Base-by-base conservation (phyloP, 1,284 basidiomycete species). In the Leccinum fallax region DNA sequence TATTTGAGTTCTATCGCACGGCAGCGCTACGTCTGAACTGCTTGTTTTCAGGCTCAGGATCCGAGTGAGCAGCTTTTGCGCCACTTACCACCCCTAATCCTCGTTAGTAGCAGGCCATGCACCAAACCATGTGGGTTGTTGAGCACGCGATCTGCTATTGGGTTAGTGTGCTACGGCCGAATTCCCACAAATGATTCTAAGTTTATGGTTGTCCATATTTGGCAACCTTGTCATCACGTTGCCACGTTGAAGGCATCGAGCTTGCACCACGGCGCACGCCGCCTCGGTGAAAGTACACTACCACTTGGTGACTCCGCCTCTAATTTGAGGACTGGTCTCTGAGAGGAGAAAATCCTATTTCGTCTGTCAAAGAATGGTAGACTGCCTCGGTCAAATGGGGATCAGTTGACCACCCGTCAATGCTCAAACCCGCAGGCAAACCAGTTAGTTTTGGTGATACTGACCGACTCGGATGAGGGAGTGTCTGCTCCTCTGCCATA, bases 401-500 rank as follows among this genome's bases (percentile, higher is more conserved):
- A 11, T 30, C 51, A 30, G 51, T 26, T 51, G 49, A 26, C 5
- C 49, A 51, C 43, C 9, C 43, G 15, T 51, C 49, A 16, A 51
- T 26, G 8, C 24, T 16, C 16, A 16, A 51, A 24, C 24, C 49
- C 49, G 15, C 49, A 16, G 26, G 16, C 15, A 46, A 13, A 13
- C 43, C 19, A 46, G 11, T 21, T 21, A 26, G 15, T 26, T 16
- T n/a, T 26, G 7, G 15, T 26, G 34, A 46, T 19, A 43, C 5
- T 3, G 38, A 60, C 57, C 15, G n/a, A 66, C 28, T 53, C 51
- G 5, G 28, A 28, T 70, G 46, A 3, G 53, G 67, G 19, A 38
- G 24, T 16, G 30, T 71, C 61, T 58, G 59, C 4, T 58, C n/a
- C n/a, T 32, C 55, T 53, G 36, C 69, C 11, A n/a, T 30, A 16